Evolutionary conservation across 129 eudicot genomes (phyloP).

Genomic region (Artemisia annua): DNA sequence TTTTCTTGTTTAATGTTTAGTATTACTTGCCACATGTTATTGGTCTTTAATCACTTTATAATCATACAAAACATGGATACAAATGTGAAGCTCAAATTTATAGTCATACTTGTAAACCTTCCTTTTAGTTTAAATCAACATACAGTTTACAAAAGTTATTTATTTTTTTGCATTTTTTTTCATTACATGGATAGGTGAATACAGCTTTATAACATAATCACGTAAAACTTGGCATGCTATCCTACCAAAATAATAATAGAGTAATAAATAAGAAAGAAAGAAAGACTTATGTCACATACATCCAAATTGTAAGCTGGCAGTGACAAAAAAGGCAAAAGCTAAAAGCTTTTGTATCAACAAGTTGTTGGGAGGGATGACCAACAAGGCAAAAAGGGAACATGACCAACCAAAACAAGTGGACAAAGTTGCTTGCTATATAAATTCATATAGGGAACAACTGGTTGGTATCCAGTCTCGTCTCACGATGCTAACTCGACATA

Average conservation of each 20-base stretch:
- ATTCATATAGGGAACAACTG: neutral
- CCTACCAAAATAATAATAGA: neutral
- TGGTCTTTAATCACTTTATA: no score
- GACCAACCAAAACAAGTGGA: constrained; percentile 3
- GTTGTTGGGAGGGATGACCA: neutral
- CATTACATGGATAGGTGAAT: neutral
- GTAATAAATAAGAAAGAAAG: neutral
- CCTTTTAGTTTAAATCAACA: no score
- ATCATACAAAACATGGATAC: no score
- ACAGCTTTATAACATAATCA: neutral
- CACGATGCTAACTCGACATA: neutral
- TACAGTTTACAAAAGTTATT: no score
- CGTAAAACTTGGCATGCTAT: neutral
- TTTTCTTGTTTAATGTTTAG: no score
- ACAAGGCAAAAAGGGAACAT: neutral
- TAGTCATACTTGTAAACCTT: no score
- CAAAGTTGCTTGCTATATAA: constrained; percentile 13
- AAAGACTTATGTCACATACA: neutral
- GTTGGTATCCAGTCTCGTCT: neutral
- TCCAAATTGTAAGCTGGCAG: constrained; percentile 8
- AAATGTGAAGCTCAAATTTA: no score
- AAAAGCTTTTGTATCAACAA: neutral
- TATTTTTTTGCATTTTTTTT: no score
- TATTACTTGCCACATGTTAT: no score
- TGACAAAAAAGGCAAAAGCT: neutral